Evolutionary conservation across 1,284 basidiomycete genomes (phyloP).

Genomic region (Apiotrichum sp.): DNA sequence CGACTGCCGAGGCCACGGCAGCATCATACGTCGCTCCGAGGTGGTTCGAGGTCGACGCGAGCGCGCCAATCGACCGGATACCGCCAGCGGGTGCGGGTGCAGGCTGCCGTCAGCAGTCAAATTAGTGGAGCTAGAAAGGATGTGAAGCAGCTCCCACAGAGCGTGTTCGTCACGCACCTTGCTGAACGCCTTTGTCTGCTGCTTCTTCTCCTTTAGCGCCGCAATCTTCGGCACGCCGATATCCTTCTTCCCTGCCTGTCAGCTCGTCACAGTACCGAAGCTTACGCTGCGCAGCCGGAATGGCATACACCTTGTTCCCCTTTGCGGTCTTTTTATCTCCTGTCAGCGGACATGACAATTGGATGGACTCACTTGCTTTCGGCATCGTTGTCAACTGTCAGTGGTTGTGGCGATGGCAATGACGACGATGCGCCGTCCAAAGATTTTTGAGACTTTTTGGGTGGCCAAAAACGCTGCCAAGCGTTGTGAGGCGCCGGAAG

Average conservation of each 20-base stretch:
- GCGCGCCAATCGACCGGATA: constrained; percentile 11
- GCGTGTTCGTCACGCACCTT: constrained; percentile 44
- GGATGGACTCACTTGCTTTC: constrained; percentile 31
- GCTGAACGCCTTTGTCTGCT: constrained; percentile 43
- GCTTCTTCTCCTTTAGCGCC: constrained; percentile 44
- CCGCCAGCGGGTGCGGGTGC: constrained; percentile 5
- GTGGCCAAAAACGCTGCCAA: background rate
- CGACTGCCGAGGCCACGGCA: constrained; percentile 48
- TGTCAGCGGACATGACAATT: background rate
- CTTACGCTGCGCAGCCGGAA: constrained; percentile 31
- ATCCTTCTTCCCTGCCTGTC: constrained; percentile 58
- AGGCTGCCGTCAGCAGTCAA: background rate
- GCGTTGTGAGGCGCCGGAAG: background rate
- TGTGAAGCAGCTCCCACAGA: too few relatives aligned
- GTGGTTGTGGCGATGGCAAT: too few relatives aligned
- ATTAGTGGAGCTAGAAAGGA: background rate
- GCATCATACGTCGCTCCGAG: constrained; percentile 34
- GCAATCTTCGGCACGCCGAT: constrained; percentile 67
- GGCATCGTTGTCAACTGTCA: constrained; percentile 22
- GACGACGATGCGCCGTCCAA: background rate
- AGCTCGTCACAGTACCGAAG: background rate
- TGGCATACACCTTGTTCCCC: constrained; percentile 34
- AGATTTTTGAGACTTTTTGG: constrained; percentile 12
- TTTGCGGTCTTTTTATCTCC: constrained; percentile 24
- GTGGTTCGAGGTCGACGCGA: constrained; percentile 13